Evolutionary conservation across 1,139 yeast species (phyloP).

Genomic region (Candida sanyaensis): DNA sequence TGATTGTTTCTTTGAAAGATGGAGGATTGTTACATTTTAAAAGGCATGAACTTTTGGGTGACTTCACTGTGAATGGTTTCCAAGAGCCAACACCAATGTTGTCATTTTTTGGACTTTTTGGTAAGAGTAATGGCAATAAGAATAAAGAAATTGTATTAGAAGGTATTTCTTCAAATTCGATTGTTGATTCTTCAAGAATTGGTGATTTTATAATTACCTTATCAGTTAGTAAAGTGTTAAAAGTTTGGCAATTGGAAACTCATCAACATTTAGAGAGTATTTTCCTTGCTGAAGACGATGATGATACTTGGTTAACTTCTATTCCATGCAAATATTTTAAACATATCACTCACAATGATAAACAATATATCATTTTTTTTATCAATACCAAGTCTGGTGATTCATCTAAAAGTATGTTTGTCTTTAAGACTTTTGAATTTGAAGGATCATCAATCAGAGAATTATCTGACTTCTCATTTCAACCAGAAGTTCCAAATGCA

Average conservation of each 20-base stretch:
- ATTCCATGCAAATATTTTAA: conserved; percentile 35
- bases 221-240: conserved; percentile 50
- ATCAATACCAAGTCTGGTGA: conserved; percentile 11
- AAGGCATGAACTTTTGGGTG: conserved; percentile 35
- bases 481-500: conserved; percentile 27
- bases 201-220: conserved; percentile 24
- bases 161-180: conserved; percentile 33
- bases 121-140: conserved; percentile 20
- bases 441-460: conserved; percentile 22
- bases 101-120: conserved; percentile 31
- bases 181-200: conserved; percentile 30
- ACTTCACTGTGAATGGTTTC: conserved; percentile 54
- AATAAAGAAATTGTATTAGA: conserved; percentile 21
- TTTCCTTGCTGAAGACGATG: conserved; percentile 15
- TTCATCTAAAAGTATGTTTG: conserved; percentile 22
- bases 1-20: conserved; percentile 64
- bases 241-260: conserved; percentile 54
- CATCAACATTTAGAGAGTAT: conserved; percentile 25
- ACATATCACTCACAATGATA: conserved; percentile 13
- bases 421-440: conserved; percentile 26
- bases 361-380: conserved; percentile 18
- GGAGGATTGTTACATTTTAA: conserved; percentile 65
- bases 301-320: conserved; percentile 29
- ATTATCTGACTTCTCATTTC: conserved; percentile 25
- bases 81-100: conserved; percentile 51